phyloP scores from a whole-genome alignment of 371 early-diverging fungal genomes.

The Mucor piriformis region DNA sequence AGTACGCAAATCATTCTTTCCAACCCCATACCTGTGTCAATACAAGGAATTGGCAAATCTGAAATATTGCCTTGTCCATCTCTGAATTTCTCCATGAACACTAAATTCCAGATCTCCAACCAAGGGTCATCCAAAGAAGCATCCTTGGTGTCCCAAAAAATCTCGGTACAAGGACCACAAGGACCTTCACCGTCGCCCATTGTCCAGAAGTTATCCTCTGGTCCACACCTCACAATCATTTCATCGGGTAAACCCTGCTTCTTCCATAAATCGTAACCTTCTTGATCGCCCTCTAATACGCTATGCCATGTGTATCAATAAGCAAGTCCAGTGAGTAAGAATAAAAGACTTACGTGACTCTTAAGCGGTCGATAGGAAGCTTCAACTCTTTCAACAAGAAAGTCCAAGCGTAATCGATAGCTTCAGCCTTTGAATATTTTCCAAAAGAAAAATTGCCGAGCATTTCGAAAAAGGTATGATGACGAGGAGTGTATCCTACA shows the following conservation, averaged over 20 bases:
- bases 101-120: slow-evolving; percentile 86
- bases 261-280: slow-evolving; percentile 69
- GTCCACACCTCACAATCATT: slow-evolving; percentile 61
- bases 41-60: slow-evolving; percentile 63
- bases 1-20: slow-evolving; percentile 74
- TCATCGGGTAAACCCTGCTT: slow-evolving; percentile 63
- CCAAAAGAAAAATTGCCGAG: slow-evolving; percentile 85
- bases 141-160: slow-evolving; percentile 78
- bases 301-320: slow-evolving; percentile 30
- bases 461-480: slow-evolving; percentile 89
- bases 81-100: slow-evolving; percentile 80
- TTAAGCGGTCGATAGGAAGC: slow-evolving; percentile 61
- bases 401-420: slow-evolving; percentile 71
- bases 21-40: slow-evolving; percentile 86
- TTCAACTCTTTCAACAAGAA: slow-evolving; percentile 69
- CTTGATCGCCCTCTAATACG: slow-evolving; percentile 68
- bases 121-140: slow-evolving; percentile 55
- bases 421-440: slow-evolving; percentile 61
- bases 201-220: slow-evolving; percentile 80
- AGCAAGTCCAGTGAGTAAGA: not conserved
- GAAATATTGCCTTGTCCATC: slow-evolving; percentile 56
- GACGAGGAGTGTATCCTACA: slow-evolving; percentile 78
- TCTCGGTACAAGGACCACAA: slow-evolving; percentile 83
- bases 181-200: slow-evolving; percentile 88
- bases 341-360: slow-evolving; percentile 61